These are phyloP conservation scores for Orobanche coerulescens DNA, from an alignment of 257 asterid genomes.

Conservation along the genomic window DNA sequence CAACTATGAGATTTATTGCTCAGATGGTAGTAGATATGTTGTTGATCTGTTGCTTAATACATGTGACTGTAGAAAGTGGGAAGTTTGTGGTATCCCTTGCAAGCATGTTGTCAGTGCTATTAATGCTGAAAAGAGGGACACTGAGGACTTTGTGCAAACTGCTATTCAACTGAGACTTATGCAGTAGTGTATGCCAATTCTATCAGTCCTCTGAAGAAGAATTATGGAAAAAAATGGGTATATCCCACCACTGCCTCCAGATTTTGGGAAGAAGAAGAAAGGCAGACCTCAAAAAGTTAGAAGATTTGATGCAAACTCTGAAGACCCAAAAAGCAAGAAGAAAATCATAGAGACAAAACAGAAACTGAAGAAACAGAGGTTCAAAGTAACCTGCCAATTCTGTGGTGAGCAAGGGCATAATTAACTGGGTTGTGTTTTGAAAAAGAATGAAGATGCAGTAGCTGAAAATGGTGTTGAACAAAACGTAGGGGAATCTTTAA, in stretches of 20 bases:
- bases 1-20: background rate
- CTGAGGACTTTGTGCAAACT: background rate
- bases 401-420: background rate
- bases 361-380: background rate
- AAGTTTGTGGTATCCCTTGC: background rate
- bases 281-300: background rate
- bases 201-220: background rate
- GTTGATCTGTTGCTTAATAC: background rate
- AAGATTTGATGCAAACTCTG: background rate
- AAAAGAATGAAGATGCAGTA: background rate
- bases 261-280: background rate
- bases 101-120: background rate
- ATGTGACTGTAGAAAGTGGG: background rate
- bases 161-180: background rate
- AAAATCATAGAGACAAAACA: background rate
- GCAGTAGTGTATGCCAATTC: background rate
- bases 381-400: background rate
- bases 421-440: background rate
- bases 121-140: background rate
- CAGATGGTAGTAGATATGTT: background rate
- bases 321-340: background rate
- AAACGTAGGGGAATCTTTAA: too few species aligned
- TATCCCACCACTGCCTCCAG: background rate
- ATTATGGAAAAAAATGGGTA: background rate
- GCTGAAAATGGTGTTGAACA: too few species aligned